phyloP scores from a whole-genome alignment of 2,329 filamentous ascomycete genomes.

The Cladosporium halotolerans region DNA sequence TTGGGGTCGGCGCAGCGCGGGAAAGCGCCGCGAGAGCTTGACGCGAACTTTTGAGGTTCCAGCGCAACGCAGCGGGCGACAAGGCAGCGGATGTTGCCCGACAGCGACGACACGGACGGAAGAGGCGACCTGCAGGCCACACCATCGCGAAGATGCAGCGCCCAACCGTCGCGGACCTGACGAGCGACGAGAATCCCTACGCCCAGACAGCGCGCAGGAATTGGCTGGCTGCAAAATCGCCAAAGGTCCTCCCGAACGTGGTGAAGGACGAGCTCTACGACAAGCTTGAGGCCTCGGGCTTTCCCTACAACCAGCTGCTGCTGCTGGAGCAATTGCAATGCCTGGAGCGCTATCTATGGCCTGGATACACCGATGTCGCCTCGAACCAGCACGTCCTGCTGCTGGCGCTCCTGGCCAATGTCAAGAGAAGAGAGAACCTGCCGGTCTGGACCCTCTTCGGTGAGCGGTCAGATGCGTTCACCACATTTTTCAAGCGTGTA shows the following conservation, averaged over 20 bases:
- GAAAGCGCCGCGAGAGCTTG: too few species aligned
- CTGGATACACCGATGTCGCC: slow-evolving; percentile 70
- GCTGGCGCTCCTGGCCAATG: slow-evolving; percentile 76
- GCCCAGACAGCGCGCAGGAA: slow-evolving; percentile 70
- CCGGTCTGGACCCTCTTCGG: slow-evolving; percentile 83
- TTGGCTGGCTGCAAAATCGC: slow-evolving; percentile 66
- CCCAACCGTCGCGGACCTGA: slow-evolving; percentile 61
- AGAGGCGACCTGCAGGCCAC: slow-evolving; percentile 1
- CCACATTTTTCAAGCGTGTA: slow-evolving; percentile 79
- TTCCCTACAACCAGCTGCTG: slow-evolving; percentile 69
- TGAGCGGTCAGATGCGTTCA: slow-evolving; percentile 73
- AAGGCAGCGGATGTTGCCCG: too few species aligned
- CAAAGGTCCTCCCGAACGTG: slow-evolving; percentile 70
- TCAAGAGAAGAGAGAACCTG: slow-evolving; percentile 80
- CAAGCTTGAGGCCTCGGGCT: slow-evolving; percentile 72
- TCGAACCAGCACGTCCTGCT: slow-evolving; percentile 90
- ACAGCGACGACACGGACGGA: background rate
- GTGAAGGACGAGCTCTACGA: slow-evolving; percentile 88
- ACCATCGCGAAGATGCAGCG: slow-evolving; percentile 34
- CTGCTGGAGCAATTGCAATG: slow-evolving; percentile 85
- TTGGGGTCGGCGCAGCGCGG: too few species aligned
- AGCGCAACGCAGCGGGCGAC: too few species aligned
- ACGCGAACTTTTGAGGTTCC: too few species aligned
- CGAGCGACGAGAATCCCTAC: slow-evolving; percentile 57
- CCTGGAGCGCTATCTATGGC: slow-evolving; percentile 92